Percentiles rank a stretch among this genome's conserved stretches.
phyloP scores from a whole-genome alignment of 2,329 filamentous ascomycete genomes.

The Apiospora phragmitis region DNA sequence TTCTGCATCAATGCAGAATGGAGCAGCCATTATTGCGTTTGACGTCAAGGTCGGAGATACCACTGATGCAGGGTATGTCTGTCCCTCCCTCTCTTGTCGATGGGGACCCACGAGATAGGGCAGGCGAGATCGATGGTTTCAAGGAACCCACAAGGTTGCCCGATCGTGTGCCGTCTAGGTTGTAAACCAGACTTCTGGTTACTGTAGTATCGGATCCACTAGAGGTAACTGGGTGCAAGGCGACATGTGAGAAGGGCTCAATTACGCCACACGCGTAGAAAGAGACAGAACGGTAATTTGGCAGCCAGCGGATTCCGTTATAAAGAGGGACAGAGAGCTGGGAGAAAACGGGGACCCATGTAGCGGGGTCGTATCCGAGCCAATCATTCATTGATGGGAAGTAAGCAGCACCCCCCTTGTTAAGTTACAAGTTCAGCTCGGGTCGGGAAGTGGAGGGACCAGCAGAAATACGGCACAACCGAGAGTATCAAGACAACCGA shows the following conservation, averaged over 20 bases:
- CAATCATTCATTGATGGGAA: background rate
- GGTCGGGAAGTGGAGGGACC: background rate
- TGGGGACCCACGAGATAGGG: too few species aligned
- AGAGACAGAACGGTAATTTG: background rate
- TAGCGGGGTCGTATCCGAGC: background rate
- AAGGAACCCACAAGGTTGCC: background rate
- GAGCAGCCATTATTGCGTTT: background rate
- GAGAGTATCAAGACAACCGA: background rate
- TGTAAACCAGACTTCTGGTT: background rate
- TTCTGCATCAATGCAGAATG: background rate
- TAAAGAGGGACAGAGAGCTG: background rate
- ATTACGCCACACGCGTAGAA: background rate
- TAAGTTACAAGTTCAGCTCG: background rate
- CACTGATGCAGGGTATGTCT: background rate
- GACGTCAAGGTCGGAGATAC: background rate
- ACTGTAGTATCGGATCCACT: background rate
- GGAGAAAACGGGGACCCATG: background rate
- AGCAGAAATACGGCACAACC: background rate
- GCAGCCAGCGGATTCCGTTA: background rate
- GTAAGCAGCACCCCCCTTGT: background rate
- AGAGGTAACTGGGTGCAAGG: background rate
- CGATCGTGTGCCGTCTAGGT: background rate
- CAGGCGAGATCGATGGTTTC: too few species aligned
- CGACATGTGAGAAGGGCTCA: background rate
- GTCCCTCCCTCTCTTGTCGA: background rate